phyloP scores from a whole-genome alignment of 129 eudicot species.

The Deinandra increscens region DNA sequence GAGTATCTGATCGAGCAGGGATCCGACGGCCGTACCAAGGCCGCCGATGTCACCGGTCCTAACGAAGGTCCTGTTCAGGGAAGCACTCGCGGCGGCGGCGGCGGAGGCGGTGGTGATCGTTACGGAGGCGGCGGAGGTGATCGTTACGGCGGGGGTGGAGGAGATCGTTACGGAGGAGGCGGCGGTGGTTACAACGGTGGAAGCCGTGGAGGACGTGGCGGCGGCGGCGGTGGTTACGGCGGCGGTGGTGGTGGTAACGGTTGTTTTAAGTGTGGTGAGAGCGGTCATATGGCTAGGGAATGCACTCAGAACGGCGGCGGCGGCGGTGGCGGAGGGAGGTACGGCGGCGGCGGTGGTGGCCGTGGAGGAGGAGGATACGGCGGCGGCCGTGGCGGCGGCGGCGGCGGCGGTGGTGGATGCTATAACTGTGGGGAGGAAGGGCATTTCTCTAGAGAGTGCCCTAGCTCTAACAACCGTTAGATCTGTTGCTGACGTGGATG shows the following conservation, averaged over 20 bases:
- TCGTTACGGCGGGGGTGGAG: constrained; percentile 15
- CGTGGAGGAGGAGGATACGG: constrained; percentile 36
- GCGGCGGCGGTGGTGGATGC: constrained; percentile 53
- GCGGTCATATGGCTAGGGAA: constrained; percentile 6
- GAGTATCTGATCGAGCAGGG: constrained; percentile 48
- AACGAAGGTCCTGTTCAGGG: constrained; percentile 59
- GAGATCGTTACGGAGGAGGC: constrained; percentile 22
- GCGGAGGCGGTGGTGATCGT: constrained; percentile 45
- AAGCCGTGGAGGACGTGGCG: constrained; percentile 35
- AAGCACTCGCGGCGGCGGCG: constrained; percentile 46
- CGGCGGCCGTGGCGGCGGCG: constrained; percentile 31
- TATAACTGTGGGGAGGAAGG: constrained; percentile 49
- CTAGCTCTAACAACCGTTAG: constrained; percentile 39
- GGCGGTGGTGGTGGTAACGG: constrained; percentile 30
- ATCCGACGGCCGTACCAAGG: constrained; percentile 33
- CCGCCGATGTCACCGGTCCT: constrained; percentile 60
- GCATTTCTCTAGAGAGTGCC: constrained; percentile 62
- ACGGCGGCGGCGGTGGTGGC: neutral
- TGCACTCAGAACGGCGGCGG: constrained; percentile 2
- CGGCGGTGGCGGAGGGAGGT: neutral
- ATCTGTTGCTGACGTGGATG: constrained; percentile 6
- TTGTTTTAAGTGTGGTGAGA: constrained; percentile 32
- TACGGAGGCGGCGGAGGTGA: constrained; percentile 23
- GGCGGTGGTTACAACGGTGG: constrained; percentile 33
- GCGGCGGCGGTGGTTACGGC: constrained; percentile 28